phyloP scores from a whole-genome alignment of 768 basidiomycete genomes.

The Baorangia bicolor region DNA sequence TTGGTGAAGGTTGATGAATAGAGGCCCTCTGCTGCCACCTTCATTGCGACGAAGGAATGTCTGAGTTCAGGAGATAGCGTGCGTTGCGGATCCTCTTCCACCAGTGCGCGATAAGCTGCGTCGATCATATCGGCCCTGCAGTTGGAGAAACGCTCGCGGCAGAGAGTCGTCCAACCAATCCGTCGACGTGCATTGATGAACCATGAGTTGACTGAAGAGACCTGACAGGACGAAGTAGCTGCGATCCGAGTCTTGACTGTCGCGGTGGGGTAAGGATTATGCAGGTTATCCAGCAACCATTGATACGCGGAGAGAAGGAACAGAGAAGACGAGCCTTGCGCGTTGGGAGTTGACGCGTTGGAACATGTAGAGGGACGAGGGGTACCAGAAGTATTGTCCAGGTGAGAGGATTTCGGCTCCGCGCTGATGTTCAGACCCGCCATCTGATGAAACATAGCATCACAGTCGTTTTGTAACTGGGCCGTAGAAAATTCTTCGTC shows the following conservation, averaged over 20 bases:
- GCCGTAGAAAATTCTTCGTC: background rate
- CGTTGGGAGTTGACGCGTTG: background rate
- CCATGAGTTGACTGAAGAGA: slow-evolving; percentile 43
- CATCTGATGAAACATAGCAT: slow-evolving; percentile 7
- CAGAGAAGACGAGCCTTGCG: background rate
- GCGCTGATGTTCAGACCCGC: background rate
- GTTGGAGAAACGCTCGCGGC: slow-evolving; percentile 29
- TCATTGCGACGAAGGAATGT: slow-evolving; percentile 32
- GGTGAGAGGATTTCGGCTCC: background rate
- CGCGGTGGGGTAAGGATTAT: slow-evolving; percentile 50
- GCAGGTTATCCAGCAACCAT: slow-evolving; percentile 48
- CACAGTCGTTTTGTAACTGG: background rate
- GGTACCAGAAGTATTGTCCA: background rate
- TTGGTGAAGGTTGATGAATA: slow-evolving; percentile 29
- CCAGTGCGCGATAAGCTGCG: slow-evolving; percentile 29
- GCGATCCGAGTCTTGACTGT: slow-evolving; percentile 24
- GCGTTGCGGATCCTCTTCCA: slow-evolving; percentile 18
- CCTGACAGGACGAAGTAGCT: slow-evolving; percentile 21
- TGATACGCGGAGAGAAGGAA: slow-evolving; percentile 26
- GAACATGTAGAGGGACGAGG: background rate
- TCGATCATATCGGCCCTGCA: slow-evolving; percentile 28
- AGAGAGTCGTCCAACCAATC: slow-evolving; percentile 51
- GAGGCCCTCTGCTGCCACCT: slow-evolving; percentile 28
- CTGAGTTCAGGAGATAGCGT: slow-evolving; percentile 16
- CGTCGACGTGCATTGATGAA: slow-evolving; percentile 47